Base-by-base conservation (phyloP, 106 monocot genomes). In the Phalaenopsis aphrodite region DNA sequence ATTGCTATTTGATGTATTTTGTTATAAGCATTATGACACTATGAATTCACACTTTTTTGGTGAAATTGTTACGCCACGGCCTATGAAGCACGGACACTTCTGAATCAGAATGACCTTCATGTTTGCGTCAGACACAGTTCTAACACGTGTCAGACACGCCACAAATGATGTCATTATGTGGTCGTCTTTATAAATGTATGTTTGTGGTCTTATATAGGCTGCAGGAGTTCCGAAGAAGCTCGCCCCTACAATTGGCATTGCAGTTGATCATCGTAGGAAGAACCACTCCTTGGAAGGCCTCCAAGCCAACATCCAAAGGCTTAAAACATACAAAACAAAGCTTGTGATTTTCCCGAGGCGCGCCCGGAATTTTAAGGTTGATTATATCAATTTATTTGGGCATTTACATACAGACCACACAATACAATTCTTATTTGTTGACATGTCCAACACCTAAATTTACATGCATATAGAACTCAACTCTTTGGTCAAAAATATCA, bases 231-330 rank as follows among this genome's bases (percentile, higher is more conserved):
- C 87, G 5, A 89, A 84, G 75, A 92, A 92, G 75, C 76, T 84
- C 41, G 92, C 89, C 12, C 86, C 86, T 18, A 92, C 92, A 36
- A 87, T 92, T 56, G 92, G 92, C 23, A 89, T 92, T 77, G 79
- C 92, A 37, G 85, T 89, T 56, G 92, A 92, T 79, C 92, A 92
- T 64, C 81, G 92, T 3, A 81, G 89, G 39, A 89, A 87, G 80
- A 89, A 89, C 74, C 48, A 75, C 1, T 87, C 84, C 37, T 49
- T 84, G 38, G 82, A 89, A 79, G 87, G 89, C 8, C 79, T 89
- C 21, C 84, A 89, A 55, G 78, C 87, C 45, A 89, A 87, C 87
- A 80, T 87, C 16, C 89, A 89, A 78, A 82, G 87, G 82, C 81
- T 89, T 38, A 89, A 85, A 48, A 84, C 81, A 12, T 87, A 89